Percentiles rank a stretch among this genome's conserved stretches.
phyloP scores from a whole-genome alignment of 805 yeast species.

The Saturnispora serradocipensis region DNA sequence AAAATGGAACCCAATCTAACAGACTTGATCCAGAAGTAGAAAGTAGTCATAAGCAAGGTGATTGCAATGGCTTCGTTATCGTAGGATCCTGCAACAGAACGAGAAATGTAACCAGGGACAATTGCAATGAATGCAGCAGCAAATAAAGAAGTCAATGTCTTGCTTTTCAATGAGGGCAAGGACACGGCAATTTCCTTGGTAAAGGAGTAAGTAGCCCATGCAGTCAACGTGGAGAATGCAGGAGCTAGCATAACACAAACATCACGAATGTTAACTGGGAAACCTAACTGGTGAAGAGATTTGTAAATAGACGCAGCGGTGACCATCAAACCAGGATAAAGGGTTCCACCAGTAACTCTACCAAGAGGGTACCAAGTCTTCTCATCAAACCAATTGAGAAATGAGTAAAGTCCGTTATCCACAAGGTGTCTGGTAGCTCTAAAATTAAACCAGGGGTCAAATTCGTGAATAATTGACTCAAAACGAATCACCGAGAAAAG shows the following conservation, averaged over 20 bases:
- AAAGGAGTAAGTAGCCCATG: slow-evolving; percentile 77
- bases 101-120: slow-evolving; percentile 96
- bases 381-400: slow-evolving; percentile 97
- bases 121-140: slow-evolving; percentile 94
- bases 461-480: slow-evolving; percentile 95
- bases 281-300: slow-evolving; percentile 48
- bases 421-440: slow-evolving; percentile 93
- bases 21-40: slow-evolving; percentile 92
- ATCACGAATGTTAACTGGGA: slow-evolving; percentile 92
- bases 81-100: slow-evolving; percentile 97
- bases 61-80: slow-evolving; percentile 99
- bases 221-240: slow-evolving; percentile 88
- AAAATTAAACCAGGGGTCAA: slow-evolving; percentile 94
- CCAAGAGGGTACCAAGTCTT: slow-evolving; percentile 99
- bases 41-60: slow-evolving; percentile 89
- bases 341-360: slow-evolving; percentile 96
- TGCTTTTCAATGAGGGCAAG: slow-evolving; percentile 17
- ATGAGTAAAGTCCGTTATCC: slow-evolving; percentile 74
- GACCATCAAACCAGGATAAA: slow-evolving; percentile 97
- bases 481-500: slow-evolving; percentile 93
- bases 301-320: slow-evolving; percentile 90
- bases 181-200: slow-evolving; percentile 85
- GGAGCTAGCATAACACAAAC: slow-evolving; percentile 96
- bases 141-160: slow-evolving; percentile 68
- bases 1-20: slow-evolving; percentile 83